Conservation (phyloP, 805 yeast genomes). For the Candida golubevii region DNA sequence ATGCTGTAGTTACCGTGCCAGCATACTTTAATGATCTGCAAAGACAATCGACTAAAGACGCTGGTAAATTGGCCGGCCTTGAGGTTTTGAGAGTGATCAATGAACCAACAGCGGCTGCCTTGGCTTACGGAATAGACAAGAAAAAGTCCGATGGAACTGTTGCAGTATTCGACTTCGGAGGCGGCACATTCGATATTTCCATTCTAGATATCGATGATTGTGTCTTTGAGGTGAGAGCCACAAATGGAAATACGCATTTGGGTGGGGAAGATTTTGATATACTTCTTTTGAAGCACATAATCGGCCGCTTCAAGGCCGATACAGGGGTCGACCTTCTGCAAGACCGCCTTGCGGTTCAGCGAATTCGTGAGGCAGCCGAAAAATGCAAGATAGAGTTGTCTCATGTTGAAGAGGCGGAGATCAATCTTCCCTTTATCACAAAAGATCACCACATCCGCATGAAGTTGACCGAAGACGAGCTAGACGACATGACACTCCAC, state of each 20-base stretch:
- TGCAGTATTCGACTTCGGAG: slow-evolving; percentile 73
- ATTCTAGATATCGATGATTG: slow-evolving; percentile 74
- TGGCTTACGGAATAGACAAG: slow-evolving; percentile 88
- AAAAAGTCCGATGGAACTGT: slow-evolving; percentile 47
- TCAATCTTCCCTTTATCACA: slow-evolving; percentile 66
- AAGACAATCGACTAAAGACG: slow-evolving; percentile 78
- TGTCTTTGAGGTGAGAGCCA: slow-evolving; percentile 76
- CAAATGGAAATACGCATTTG: slow-evolving; percentile 79
- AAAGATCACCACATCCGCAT: slow-evolving; percentile 58
- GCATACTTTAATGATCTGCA: slow-evolving; percentile 82
- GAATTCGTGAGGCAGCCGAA: slow-evolving; percentile 78
- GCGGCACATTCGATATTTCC: slow-evolving; percentile 83
- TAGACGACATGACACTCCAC: slow-evolving; percentile 63
- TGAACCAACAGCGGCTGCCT: slow-evolving; percentile 90
- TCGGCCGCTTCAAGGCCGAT: slow-evolving; percentile 51
- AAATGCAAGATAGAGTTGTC: slow-evolving; percentile 72
- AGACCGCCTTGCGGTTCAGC: slow-evolving; percentile 60
- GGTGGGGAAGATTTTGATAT: slow-evolving; percentile 88
- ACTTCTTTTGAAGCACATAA: slow-evolving; percentile 52
- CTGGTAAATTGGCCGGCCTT: slow-evolving; percentile 72
- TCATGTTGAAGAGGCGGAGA: slow-evolving; percentile 55
- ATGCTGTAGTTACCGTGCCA: slow-evolving; percentile 82
- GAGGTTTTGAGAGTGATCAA: slow-evolving; percentile 72
- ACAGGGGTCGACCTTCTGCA: slow-evolving; percentile 47
- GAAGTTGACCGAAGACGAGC: slow-evolving; percentile 58